phyloP scores from a whole-genome alignment of 225 moss, liverwort and hornwort genomes.

The Anthoceros angustus region DNA sequence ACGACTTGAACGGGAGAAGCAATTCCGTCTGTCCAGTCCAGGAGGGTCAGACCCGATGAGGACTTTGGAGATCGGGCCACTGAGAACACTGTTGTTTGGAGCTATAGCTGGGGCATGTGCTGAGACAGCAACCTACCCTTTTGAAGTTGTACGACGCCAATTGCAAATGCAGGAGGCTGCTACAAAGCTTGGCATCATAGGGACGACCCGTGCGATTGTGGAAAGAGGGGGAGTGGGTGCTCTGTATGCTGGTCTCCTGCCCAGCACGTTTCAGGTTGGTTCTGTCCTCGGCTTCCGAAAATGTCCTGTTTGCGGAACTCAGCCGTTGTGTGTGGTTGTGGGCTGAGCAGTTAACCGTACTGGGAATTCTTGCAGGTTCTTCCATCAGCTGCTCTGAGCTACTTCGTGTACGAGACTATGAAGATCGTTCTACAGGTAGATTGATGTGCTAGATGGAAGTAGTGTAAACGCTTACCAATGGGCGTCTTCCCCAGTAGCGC shows the following conservation, averaged over 20 bases:
- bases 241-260: constrained; percentile 31
- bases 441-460: neutral
- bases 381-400: constrained; percentile 40
- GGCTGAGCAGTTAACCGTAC: neutral
- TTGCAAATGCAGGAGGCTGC: constrained; percentile 29
- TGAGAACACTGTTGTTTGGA: constrained; percentile 28
- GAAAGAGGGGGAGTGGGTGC: constrained; percentile 28
- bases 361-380: constrained; percentile 20
- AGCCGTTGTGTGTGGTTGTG: neutral
- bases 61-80: constrained; percentile 22
- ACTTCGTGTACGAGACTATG: constrained; percentile 35
- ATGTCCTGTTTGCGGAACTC: neutral
- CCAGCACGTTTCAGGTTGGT: constrained; percentile 32
- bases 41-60: neutral
- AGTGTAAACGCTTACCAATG: no score
- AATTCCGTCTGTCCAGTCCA: constrained; percentile 1
- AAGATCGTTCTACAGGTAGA: constrained; percentile 20
- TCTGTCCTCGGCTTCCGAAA: neutral
- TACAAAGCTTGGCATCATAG: constrained; percentile 16
- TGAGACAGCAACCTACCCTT: constrained; percentile 31
- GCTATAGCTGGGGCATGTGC: constrained; percentile 34
- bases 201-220: constrained; percentile 16
- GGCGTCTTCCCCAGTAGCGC: no score
- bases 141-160: constrained; percentile 30
- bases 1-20: constrained; percentile 14